These are phyloP conservation scores for Salvia miltiorrhiza DNA, from an alignment of 257 asterid species.

Conservation along the genomic window DNA sequence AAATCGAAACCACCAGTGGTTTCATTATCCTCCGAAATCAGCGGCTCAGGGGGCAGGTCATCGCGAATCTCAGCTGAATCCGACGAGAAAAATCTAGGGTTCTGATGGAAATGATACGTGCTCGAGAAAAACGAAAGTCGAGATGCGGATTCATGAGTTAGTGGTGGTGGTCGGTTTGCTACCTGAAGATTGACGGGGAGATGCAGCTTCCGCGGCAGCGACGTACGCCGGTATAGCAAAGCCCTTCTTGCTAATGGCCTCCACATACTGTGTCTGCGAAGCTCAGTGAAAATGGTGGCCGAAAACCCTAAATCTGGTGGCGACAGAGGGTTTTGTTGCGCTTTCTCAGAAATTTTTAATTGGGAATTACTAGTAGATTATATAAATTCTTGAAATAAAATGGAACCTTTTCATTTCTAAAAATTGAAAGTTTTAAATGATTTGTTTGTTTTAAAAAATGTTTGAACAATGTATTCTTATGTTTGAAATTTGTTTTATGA, in stretches of 20 bases:
- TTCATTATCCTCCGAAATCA: conserved; percentile 20
- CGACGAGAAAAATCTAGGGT: conserved; percentile 49
- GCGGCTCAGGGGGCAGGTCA: conserved; percentile 22
- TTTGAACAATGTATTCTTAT: no score
- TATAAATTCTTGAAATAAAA: not conserved
- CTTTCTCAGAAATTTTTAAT: not conserved
- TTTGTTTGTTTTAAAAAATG: no score
- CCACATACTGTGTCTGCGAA: conserved; percentile 43
- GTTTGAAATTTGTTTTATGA: no score
- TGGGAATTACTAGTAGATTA: not conserved
- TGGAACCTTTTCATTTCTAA: not conserved
- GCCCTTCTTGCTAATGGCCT: conserved; percentile 40
- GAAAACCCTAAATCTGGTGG: conserved; percentile 22
- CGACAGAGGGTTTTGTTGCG: not conserved
- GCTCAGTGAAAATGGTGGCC: conserved; percentile 21
- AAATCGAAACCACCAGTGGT: conserved; percentile 22
- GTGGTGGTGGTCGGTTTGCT: not conserved
- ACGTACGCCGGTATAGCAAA: conserved; percentile 30
- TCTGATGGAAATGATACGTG: conserved; percentile 13
- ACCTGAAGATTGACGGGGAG: conserved; percentile 25
- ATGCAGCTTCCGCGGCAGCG: conserved; percentile 20
- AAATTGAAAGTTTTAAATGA: no score
- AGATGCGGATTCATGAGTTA: conserved; percentile 24
- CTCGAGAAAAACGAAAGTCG: conserved; percentile 29
- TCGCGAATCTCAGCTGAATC: conserved; percentile 33